Base-by-base conservation (phyloP, 352 stramenopile genomes). In the Lagenidium giganteum region DNA sequence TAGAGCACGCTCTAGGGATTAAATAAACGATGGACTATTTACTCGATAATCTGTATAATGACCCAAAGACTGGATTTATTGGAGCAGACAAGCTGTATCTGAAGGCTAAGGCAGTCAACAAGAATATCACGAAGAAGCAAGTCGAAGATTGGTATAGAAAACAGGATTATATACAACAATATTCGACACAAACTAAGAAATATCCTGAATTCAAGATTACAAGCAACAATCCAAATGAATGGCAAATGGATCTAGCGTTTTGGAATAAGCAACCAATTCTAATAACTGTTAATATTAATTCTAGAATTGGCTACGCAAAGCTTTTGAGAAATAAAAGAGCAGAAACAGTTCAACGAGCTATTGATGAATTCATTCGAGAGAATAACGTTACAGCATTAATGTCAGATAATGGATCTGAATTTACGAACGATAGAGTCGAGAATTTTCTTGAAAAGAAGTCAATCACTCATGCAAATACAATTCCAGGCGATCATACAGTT, bases 201-300 rank as follows among this genome's bases (percentile, higher is more conserved):
- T 18, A 22, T 9, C 5, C 18, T 33, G 5, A 44, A 22, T 11
- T 24, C 14, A 20, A 44, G 8, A 33, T 8, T 16, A 37, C 37
- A 29, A 27, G 14, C 4, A 16, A 27, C n/a, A 41, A 55, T 29
- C 52, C 51, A 8, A 43, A 52, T 41, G 44, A 42, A 2, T 65
- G 50, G 50, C 44, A 65, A 34, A 54, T 54, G 25, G 56, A 57
- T 51, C 18, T 61, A 20, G 28, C 42, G 1, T 66, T 67, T 47
- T 60, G 37, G 28, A 30, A 45, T 7, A 51, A 51, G 27, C 23
- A 55, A 38, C 17, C 41, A 26, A 57, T 66, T 34, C 30, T 65
- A 11, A 57, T 47, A 23, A 41, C 48, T 38, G 47, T 66, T 24
- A 70, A 70, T 31, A 66, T 67, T 26, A 67, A 65, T 45, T 57